Percentiles rank a stretch among this genome's conserved stretches.
These are phyloP conservation scores for Acmispon strigosus DNA, from an alignment of 306 rosid species.

Conservation along the genomic window DNA sequence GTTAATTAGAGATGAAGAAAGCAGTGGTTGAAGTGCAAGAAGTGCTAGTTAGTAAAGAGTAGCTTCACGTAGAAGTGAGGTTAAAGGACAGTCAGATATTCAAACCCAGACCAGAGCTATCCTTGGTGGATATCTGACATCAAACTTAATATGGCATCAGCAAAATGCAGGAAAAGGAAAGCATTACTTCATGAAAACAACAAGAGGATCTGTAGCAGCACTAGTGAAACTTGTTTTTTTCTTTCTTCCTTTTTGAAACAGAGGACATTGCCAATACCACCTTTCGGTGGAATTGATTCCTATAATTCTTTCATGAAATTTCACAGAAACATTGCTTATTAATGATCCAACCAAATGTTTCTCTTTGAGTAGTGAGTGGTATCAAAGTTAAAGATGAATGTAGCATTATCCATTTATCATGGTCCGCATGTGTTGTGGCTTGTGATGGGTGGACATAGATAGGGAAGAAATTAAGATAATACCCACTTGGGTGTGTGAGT, in stretches of 20 bases:
- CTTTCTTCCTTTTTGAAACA: neutral
- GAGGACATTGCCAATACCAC: neutral
- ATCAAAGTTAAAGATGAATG: neutral
- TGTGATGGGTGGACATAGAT: neutral
- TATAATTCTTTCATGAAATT: neutral
- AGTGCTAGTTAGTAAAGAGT: conserved; percentile 8
- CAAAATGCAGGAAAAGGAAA: neutral
- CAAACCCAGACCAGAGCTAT: neutral
- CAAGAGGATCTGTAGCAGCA: neutral
- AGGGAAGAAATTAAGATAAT: neutral
- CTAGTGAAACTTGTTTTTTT: neutral
- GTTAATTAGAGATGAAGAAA: neutral
- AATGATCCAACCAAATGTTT: neutral
- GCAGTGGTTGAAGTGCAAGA: neutral
- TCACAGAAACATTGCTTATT: too few species aligned
- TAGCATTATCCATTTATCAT: neutral
- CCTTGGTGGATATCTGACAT: neutral
- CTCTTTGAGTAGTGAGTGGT: neutral
- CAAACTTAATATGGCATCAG: neutral
- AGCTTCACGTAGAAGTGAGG: conserved; percentile 48
- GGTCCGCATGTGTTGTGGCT: conserved; percentile 13
- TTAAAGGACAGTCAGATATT: neutral
- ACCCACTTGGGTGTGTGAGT: conserved; percentile 25
- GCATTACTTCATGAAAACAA: neutral
- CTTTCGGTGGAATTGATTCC: neutral